phyloP scores from a whole-genome alignment of 2,329 filamentous ascomycete species.

The Kalaharituber pfeilii region DNA sequence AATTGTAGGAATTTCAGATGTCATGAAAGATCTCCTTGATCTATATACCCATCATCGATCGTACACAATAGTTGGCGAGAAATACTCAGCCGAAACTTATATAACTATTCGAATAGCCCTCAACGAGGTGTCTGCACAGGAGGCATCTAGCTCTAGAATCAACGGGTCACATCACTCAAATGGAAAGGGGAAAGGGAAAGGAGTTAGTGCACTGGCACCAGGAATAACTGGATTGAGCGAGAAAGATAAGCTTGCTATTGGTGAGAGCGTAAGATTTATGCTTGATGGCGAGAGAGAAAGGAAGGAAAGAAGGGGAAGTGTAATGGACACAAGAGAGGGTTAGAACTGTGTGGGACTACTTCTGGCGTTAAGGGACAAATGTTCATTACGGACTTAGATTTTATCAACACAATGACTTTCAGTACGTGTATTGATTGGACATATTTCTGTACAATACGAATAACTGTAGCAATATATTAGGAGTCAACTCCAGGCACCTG shows the following conservation, averaged over 20 bases:
- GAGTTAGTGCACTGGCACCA: slow-evolving; percentile 8
- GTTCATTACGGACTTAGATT: no score
- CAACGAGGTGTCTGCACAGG: slow-evolving; percentile 12
- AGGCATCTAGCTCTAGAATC: no score
- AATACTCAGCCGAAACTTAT: slow-evolving; percentile 25
- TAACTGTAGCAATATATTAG: no score
- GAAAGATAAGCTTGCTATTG: slow-evolving; percentile 21
- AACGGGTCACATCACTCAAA: neutral
- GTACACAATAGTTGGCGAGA: slow-evolving; percentile 2
- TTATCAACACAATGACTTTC: no score
- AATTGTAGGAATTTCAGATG: neutral
- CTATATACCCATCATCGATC: slow-evolving; percentile 13
- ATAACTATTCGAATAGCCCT: slow-evolving; percentile 11
- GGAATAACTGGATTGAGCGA: slow-evolving; percentile 12
- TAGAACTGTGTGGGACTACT: no score
- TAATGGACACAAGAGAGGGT: neutral
- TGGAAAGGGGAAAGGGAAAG: neutral
- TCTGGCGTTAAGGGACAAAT: no score
- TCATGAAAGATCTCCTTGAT: slow-evolving; percentile 32
- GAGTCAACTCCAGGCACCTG: no score
- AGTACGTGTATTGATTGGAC: no score
- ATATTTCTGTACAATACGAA: no score
- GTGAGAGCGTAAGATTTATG: slow-evolving; percentile 55
- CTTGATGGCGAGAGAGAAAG: slow-evolving; percentile 61
- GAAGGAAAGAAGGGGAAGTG: slow-evolving; percentile 43